Conservation (phyloP, 352 stramenopile species). For the Phytophthora niederhauseri region DNA sequence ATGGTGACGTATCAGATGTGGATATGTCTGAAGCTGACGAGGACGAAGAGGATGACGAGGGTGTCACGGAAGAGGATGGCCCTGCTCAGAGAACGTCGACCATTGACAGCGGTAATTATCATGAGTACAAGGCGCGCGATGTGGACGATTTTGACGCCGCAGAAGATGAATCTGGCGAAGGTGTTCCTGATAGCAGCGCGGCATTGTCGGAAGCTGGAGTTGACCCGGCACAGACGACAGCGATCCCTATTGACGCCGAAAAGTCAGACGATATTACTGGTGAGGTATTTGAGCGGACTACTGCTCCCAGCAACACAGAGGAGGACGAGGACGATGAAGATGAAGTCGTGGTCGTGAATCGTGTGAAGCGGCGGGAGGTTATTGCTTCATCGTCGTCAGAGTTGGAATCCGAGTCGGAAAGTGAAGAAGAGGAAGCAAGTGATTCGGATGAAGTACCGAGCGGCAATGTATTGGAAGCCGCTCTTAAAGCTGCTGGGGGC, state of each 20-base stretch:
- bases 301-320: constrained; percentile 28
- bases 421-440: constrained; percentile 22
- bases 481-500: constrained; percentile 47
- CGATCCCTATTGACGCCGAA: background rate
- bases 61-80: constrained; percentile 19
- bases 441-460: constrained; percentile 7
- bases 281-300: constrained; percentile 30
- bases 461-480: constrained; percentile 62
- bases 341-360: constrained; percentile 19
- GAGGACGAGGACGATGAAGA: constrained; percentile 32
- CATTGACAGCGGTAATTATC: constrained; percentile 59
- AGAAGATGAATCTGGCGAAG: constrained; percentile 25
- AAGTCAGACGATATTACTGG: constrained; percentile 3
- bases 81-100: constrained; percentile 35
- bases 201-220: background rate
- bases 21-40: constrained; percentile 24
- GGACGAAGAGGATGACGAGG: constrained; percentile 22
- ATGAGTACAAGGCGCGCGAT: constrained; percentile 41
- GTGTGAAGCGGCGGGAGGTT: constrained; percentile 13
- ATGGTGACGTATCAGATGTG: constrained; percentile 23
- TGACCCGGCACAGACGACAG: background rate
- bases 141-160: constrained; percentile 29
- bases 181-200: constrained; percentile 2
- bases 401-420: constrained; percentile 47
- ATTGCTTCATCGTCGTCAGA: constrained; percentile 36